A percentile compares a stretch with the other conserved stretches of the same genome.
Evolutionary conservation across 345 rosid species (phyloP).

Genomic region (Citrus unshiu): DNA sequence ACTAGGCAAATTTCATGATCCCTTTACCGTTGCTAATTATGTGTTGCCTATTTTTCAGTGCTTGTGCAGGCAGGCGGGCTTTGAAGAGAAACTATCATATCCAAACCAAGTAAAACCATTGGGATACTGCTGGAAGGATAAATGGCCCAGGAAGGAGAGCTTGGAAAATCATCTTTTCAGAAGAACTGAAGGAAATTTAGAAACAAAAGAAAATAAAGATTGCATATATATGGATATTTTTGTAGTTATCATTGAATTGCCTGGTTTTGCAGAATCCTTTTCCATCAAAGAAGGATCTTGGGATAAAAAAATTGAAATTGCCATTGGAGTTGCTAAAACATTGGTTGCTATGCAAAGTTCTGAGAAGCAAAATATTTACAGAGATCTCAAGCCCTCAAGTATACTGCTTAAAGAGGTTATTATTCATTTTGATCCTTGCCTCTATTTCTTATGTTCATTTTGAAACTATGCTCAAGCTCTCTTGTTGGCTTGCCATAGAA

Average conservation of each 20-base stretch:
- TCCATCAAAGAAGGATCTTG: not conserved
- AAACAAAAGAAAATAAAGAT: not conserved
- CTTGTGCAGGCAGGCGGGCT: not conserved
- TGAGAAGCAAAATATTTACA: not conserved
- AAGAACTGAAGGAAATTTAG: not conserved
- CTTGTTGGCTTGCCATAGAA: too few relatives aligned
- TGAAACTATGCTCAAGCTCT: not conserved
- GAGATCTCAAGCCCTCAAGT: not conserved
- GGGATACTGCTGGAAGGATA: not conserved
- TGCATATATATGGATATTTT: not conserved
- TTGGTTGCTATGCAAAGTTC: not conserved
- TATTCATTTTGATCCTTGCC: not conserved
- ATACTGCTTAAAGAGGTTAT: not conserved
- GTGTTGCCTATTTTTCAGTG: not conserved
- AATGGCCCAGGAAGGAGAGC: not conserved
- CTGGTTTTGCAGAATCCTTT: not conserved
- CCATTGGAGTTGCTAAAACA: not conserved
- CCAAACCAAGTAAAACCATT: not conserved
- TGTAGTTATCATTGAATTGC: not conserved
- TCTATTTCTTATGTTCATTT: not conserved
- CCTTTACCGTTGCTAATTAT: not conserved
- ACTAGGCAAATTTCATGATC: not conserved
- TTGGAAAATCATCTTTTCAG: not conserved
- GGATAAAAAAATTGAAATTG: not conserved
- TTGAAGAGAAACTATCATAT: not conserved